phyloP scores from a whole-genome alignment of 2,329 filamentous ascomycete species.

The Hypoxylon sp. region DNA sequence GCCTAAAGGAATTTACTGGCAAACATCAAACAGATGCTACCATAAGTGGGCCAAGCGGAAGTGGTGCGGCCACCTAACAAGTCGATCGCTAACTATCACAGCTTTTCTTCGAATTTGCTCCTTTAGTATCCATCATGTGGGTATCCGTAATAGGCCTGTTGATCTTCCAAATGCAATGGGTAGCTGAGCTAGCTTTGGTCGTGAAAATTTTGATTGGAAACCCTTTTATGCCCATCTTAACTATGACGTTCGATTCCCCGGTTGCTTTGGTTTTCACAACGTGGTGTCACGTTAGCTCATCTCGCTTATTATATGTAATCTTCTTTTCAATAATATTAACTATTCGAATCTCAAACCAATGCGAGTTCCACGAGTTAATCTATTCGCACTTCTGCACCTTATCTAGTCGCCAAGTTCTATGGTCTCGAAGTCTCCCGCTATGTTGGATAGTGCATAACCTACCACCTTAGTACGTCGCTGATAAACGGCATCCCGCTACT shows the following conservation, averaged over 20 bases:
- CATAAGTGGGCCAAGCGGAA: constrained; percentile 33
- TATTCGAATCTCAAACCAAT: constrained; percentile 11
- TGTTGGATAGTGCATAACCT: not conserved
- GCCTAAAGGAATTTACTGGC: constrained; percentile 57
- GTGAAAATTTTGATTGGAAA: constrained; percentile 11
- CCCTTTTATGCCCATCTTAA: constrained; percentile 14
- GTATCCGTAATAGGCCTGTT: constrained; percentile 5
- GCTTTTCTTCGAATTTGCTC: constrained; percentile 9
- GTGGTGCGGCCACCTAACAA: constrained; percentile 28
- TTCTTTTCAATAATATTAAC: constrained; percentile 2
- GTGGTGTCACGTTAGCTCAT: constrained; percentile 22
- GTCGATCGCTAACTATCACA: not conserved
- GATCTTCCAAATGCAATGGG: not conserved
- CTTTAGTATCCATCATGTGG: not conserved
- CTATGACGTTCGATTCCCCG: constrained; percentile 26
- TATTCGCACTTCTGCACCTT: not conserved
- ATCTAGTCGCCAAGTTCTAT: not conserved
- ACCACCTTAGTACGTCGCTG: not conserved
- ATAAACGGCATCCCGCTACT: not conserved
- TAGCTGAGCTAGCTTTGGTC: constrained; percentile 16
- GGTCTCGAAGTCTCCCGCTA: not conserved
- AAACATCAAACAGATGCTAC: constrained; percentile 18
- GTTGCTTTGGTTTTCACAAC: constrained; percentile 23
- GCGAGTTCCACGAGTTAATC: not conserved
- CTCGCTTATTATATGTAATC: constrained; percentile 12